Evolutionary conservation across 306 rosid species (phyloP), one percentile per base, ranked within the genome.

Genomic region (Rosa multiflora): DNA sequence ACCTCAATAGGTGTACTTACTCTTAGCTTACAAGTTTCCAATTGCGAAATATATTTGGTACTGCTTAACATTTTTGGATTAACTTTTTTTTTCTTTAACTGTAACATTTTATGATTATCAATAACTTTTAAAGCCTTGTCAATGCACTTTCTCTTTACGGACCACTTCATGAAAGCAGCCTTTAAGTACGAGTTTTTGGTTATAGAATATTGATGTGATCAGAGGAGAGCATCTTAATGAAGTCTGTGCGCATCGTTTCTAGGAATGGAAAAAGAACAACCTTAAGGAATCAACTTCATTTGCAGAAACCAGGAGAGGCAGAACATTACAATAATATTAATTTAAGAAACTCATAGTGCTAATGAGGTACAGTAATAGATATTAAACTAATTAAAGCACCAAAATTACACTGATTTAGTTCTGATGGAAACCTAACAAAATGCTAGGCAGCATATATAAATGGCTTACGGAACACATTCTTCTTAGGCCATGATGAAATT

Each of bases 321-420:
- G 82, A 84, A 70, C 79, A 83, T 71, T 88, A 90, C 93, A 88
- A 81, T 49, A 87, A 29, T 44, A 75, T 47, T 9, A 37, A 46
- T 20, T 78, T 59, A 77, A 86, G 79, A 86, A 80, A 78, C 84
- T 72, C 87, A 75, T 78, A 76, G 85, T 75, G 81, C 87, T 86
- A 76, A 76, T 62, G 73, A 44, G 69, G 46, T 78, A 76, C 46
- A n/a, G 66, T 77, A 81, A 72, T 74, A 55, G 74, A 72, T 79
- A 82, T 39, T 20, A 39, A 72, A 73, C 59, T 64, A 71, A 35
- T 81, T 84, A 79, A 83, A 92, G 85, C 81, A 82, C 21, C 72
- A 85, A 79, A 87, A 79, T 84, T 83, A 77, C 92, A 85, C 69
- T 35, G 55, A 43, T 75, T 56, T 86, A 78, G 78, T 75, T 79